Evolutionary conservation across 2,329 filamentous ascomycete genomes (phyloP).

Genomic region (Penicillium thymicola): DNA sequence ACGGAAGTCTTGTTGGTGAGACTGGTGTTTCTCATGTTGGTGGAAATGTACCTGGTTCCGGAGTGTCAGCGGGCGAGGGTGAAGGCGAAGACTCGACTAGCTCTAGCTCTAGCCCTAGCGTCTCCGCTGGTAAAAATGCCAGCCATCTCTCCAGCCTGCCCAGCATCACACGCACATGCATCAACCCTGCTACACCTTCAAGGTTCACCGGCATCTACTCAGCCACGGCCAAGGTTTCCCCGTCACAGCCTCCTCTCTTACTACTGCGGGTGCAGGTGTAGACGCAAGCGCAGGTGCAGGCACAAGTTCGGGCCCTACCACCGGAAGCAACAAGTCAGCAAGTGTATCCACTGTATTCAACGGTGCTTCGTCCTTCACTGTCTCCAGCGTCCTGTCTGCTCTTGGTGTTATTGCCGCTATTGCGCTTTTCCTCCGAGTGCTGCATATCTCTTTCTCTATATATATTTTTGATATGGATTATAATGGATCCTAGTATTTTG

Average conservation of each 20-base stretch:
- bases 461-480: background rate
- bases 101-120: background rate
- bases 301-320: background rate
- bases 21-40: background rate
- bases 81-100: background rate
- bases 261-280: background rate
- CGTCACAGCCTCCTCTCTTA: background rate
- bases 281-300: background rate
- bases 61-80: background rate
- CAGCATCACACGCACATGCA: background rate
- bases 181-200: background rate
- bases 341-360: constrained; percentile 1
- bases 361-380: background rate
- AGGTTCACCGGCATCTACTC: background rate
- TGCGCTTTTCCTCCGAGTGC: background rate
- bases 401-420: background rate
- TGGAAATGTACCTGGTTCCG: background rate
- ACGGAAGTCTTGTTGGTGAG: background rate
- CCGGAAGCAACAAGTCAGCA: background rate
- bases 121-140: background rate
- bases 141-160: background rate
- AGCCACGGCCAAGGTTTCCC: background rate
- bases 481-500: background rate
- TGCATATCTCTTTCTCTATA: background rate
- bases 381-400: background rate